phyloP scores from a whole-genome alignment of 257 asterid species.

The Solanum appendiculatum region DNA sequence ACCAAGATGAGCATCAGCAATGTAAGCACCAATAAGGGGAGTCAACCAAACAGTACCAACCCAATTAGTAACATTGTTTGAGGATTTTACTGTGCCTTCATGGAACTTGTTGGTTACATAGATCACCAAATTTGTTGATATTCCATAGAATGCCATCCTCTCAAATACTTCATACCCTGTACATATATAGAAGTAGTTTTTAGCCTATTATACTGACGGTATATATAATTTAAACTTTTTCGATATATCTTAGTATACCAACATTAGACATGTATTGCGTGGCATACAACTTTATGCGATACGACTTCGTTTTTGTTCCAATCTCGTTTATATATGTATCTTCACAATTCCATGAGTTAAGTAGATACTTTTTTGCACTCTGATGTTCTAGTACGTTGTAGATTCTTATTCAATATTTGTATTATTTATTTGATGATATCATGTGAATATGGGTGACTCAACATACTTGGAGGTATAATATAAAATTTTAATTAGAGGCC shows the following conservation, averaged over 20 bases:
- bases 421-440: neutral
- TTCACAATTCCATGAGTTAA: no score
- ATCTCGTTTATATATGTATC: no score
- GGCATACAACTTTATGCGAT: no score
- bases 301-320: no score
- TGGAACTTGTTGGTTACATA: conserved; percentile 46
- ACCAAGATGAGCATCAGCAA: conserved; percentile 67
- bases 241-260: no score
- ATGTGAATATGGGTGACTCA: neutral
- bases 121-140: conserved; percentile 58
- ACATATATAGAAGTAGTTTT: neutral
- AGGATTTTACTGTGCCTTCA: conserved; percentile 68
- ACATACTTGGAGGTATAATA: neutral
- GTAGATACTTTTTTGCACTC: no score
- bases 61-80: conserved; percentile 77
- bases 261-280: no score
- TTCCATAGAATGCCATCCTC: conserved; percentile 77
- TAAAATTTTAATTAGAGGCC: no score
- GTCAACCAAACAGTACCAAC: conserved; percentile 75
- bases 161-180: conserved; percentile 64
- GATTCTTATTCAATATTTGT: no score
- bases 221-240: neutral
- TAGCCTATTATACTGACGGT: no score
- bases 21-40: conserved; percentile 66
- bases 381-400: neutral